Conservation (phyloP, 495 filamentous ascomycete species). For the Podospora pseudoanserina region DNA sequence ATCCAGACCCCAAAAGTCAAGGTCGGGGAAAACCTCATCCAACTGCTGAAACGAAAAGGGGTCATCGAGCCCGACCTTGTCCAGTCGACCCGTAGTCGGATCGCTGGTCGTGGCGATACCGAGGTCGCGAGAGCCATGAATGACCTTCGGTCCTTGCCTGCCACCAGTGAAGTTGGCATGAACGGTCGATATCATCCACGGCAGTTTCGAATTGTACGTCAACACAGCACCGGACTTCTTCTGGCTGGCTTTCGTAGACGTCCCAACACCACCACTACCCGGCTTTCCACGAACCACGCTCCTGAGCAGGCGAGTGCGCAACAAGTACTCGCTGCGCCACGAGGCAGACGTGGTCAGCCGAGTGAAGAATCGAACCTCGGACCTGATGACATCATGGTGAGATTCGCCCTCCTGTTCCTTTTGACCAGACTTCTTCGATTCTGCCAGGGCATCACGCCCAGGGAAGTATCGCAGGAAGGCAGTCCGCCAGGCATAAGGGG, state of each 20-base stretch:
- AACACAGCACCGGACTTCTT: constrained; percentile 53
- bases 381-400: constrained; percentile 55
- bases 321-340: constrained; percentile 90
- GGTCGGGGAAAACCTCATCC: constrained; percentile 66
- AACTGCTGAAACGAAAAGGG: constrained; percentile 71
- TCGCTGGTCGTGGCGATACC: constrained; percentile 72
- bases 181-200: constrained; percentile 69
- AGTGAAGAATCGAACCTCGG: constrained; percentile 63
- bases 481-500: constrained; percentile 84
- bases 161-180: constrained; percentile 66
- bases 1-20: constrained; percentile 73
- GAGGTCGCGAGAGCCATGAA: constrained; percentile 75
- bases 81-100: constrained; percentile 70
- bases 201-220: constrained; percentile 78
- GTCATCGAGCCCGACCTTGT: constrained; percentile 78
- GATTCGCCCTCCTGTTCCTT: constrained; percentile 42
- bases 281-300: constrained; percentile 72
- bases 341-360: constrained; percentile 74
- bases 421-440: constrained; percentile 32
- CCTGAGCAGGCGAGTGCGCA: constrained; percentile 77
- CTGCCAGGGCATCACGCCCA: constrained; percentile 53
- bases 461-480: constrained; percentile 89
- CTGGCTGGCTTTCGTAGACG: constrained; percentile 44
- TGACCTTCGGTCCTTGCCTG: constrained; percentile 69
- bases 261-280: constrained; percentile 39